Percentiles rank a stretch among this genome's conserved stretches.
phyloP scores from a whole-genome alignment of 1,139 yeast species.

The Sugiyamaella neomexicana region DNA sequence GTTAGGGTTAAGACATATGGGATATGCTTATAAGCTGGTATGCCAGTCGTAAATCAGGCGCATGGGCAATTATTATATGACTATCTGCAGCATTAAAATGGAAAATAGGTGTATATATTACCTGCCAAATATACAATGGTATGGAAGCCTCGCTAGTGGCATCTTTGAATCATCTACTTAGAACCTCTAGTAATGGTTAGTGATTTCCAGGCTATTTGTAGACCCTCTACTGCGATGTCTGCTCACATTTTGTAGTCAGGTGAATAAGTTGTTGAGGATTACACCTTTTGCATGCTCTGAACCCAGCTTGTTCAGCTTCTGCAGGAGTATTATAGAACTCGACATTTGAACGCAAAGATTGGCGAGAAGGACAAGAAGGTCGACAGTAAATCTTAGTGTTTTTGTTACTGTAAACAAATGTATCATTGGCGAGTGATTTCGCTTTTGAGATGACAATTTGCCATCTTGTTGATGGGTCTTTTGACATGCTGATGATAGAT shows the following conservation, averaged over 20 bases:
- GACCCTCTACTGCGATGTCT: too few species aligned
- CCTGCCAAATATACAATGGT: too few species aligned
- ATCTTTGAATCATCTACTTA: too few species aligned
- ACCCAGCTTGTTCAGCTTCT: slow-evolving; percentile 16
- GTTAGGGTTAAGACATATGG: neutral
- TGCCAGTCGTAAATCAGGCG: too few species aligned
- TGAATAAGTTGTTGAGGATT: slow-evolving; percentile 14
- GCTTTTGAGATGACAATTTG: slow-evolving; percentile 11
- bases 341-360: slow-evolving; percentile 15
- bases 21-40: neutral
- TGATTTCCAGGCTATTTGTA: too few species aligned
- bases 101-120: too few species aligned
- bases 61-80: too few species aligned
- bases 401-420: slow-evolving; percentile 14
- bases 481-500: neutral
- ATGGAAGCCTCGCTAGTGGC: too few species aligned
- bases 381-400: slow-evolving; percentile 17
- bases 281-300: slow-evolving; percentile 19
- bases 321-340: slow-evolving; percentile 11
- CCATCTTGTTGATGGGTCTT: slow-evolving; percentile 9
- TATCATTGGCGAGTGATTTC: slow-evolving; percentile 10
- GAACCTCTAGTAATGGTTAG: too few species aligned
- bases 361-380: slow-evolving; percentile 17
- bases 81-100: too few species aligned
- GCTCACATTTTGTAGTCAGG: neutral